These are phyloP conservation scores for Epichloe gansuensis DNA, from an alignment of 2,329 filamentous ascomycete genomes.

Conservation along the genomic window DNA sequence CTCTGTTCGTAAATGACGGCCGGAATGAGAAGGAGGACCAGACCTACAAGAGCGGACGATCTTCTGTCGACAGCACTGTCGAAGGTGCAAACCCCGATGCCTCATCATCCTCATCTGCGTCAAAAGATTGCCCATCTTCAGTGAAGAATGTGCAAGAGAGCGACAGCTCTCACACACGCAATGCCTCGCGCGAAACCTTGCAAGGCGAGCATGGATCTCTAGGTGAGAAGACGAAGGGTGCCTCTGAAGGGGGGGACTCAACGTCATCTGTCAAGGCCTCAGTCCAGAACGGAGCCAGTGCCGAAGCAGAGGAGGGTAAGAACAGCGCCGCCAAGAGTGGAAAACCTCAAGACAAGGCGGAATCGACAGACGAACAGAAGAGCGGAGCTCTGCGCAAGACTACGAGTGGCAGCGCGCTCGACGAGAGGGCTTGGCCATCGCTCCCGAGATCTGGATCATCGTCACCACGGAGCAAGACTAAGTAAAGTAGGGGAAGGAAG, in stretches of 20 bases:
- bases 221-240: not conserved
- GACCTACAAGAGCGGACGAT: not conserved
- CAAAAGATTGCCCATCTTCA: not conserved
- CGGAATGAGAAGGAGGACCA: not conserved
- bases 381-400: not conserved
- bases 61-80: not conserved
- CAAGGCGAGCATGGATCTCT: not conserved
- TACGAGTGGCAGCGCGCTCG: not conserved
- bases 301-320: not conserved
- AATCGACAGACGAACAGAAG: not conserved
- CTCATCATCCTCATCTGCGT: not conserved
- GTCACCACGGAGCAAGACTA: not conserved
- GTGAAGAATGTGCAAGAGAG: too few species aligned
- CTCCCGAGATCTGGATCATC: not conserved
- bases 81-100: not conserved
- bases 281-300: too few species aligned
- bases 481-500: not conserved
- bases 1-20: not conserved
- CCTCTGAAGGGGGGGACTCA: not conserved
- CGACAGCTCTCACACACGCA: too few species aligned
- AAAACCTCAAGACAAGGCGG: too few species aligned
- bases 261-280: not conserved
- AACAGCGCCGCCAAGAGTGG: not conserved
- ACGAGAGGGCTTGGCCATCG: conserved; percentile 4
- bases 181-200: not conserved